Evolutionary conservation across 768 basidiomycete species (phyloP), one percentile per base, ranked within the genome.

Genomic region (Butyriboletus loyo): DNA sequence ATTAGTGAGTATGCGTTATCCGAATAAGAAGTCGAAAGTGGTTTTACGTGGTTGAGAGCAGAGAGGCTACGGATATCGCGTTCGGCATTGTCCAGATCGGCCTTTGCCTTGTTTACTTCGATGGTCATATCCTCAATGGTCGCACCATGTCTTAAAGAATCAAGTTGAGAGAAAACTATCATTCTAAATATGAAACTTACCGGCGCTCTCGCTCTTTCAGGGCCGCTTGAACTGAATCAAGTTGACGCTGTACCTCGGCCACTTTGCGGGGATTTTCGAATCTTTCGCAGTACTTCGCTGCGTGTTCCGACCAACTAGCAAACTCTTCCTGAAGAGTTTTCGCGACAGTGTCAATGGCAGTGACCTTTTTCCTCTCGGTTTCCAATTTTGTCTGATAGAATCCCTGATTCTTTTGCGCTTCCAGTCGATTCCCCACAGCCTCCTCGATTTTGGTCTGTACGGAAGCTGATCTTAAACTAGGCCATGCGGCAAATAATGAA

Each of bases 121-220:
- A 76, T 73, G 0, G 85, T 80, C 77, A 96, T 82, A 45, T 92
- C 84, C 47, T 91, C 90, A 6, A 92, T 80, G 2, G 83, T 79
- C 1, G 85, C 84, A 8, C 92, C 91, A 47, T 91, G 84, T 36
- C 87, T 91, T 50, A 9, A 9, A 35, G 17, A 28, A 54, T 38
- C 35, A 21, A 42, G 22, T 56, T 14, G 61, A 57, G 14, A 31
- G 24, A 45, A 7, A 2, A 11, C 17, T 31, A 27, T 39, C 55
- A 30, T n/a, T 34, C 21, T 0, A 30, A 19, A 31, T 21, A 37
- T 27, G 35, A 40, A 15, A 64, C 75, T 11, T 56, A 86, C 89
- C 69, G 75, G 60, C 75, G 80, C 66, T 87, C 86, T 25, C 86
- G 80, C 58, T 84, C 82, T 52, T 81, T 75, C 56, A 95, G 65